phyloP scores from a whole-genome alignment of 164 flowering plant genomes.

The Cinnamomum chago region DNA sequence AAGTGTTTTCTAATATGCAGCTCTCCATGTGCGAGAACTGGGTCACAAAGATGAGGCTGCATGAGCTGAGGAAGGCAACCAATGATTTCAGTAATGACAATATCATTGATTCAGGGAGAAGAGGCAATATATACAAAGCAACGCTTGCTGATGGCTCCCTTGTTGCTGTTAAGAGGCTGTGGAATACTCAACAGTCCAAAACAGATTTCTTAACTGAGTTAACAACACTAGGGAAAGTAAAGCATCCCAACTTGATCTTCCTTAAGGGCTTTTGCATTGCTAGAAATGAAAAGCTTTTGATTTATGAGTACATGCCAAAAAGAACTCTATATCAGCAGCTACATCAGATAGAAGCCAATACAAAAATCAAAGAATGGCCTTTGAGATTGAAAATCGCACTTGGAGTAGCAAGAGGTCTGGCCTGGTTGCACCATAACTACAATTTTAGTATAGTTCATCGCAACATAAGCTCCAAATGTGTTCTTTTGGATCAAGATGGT shows the following conservation, averaged over 20 bases:
- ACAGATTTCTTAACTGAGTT: constrained; percentile 20
- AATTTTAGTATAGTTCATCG: constrained; percentile 70
- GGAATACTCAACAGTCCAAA: constrained; percentile 16
- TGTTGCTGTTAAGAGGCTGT: constrained; percentile 19
- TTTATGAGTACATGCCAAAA: constrained; percentile 28
- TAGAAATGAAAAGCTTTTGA: constrained; percentile 31
- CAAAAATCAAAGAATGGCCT: constrained; percentile 16
- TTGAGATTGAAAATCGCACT: constrained; percentile 1
- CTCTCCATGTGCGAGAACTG: constrained; percentile 31
- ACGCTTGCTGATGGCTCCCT: constrained; percentile 17
- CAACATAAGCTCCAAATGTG: constrained; percentile 71
- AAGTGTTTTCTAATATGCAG: constrained; percentile 29
- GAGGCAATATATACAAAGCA: constrained; percentile 22
- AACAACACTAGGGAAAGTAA: constrained; percentile 16
- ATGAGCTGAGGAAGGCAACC: constrained; percentile 22
- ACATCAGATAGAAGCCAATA: constrained; percentile 11
- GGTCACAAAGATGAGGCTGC: constrained; percentile 15
- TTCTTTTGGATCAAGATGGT: constrained; percentile 47
- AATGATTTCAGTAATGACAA: constrained; percentile 19
- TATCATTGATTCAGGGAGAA: constrained; percentile 17
- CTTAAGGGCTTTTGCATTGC: constrained; percentile 33
- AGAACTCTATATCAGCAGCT: constrained; percentile 28
- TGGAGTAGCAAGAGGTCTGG: constrained; percentile 43
- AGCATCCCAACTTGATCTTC: constrained; percentile 18
- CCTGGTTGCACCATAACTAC: constrained; percentile 77